A percentile compares a stretch with the other conserved stretches of the same genome.
Conservation (phyloP, 2,329 filamentous ascomycete genomes). For the Trichoderma sp. region DNA sequence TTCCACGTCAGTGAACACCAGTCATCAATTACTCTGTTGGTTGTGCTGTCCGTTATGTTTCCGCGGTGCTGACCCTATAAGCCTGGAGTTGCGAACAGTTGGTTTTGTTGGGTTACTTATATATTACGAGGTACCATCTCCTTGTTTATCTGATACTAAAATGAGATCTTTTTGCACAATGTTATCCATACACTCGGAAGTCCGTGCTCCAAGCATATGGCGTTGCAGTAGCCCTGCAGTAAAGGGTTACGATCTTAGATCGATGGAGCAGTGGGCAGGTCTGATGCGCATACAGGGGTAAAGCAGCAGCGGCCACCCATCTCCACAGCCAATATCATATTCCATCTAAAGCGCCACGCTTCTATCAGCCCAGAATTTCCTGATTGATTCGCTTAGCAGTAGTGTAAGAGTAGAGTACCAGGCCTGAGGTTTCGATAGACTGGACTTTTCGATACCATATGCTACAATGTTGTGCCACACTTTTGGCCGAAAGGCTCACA, state of each 20-base stretch:
- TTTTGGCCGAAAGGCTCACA: not conserved
- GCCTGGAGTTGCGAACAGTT: too few species aligned
- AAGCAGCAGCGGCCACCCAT: not conserved
- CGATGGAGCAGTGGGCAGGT: not conserved
- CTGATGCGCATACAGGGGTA: not conserved
- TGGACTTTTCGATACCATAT: not conserved
- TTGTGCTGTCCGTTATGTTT: too few species aligned
- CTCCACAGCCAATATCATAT: not conserved
- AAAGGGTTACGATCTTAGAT: not conserved
- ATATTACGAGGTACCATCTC: not conserved
- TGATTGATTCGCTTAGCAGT: not conserved
- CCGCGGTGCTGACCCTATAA: too few species aligned
- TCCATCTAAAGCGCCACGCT: not conserved
- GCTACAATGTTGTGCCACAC: not conserved
- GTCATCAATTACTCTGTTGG: too few species aligned
- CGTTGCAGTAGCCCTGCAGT: not conserved
- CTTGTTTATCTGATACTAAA: not conserved
- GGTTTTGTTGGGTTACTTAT: too few species aligned
- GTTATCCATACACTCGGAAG: not conserved
- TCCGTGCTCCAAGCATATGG: not conserved
- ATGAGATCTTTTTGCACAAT: not conserved
- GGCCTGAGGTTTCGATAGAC: not conserved
- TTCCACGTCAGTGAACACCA: too few species aligned
- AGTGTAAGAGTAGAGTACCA: not conserved
- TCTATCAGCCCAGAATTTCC: not conserved